Evolutionary conservation across 2,329 filamentous ascomycete genomes (phyloP).

Genomic region (Exophiala bonariae): DNA sequence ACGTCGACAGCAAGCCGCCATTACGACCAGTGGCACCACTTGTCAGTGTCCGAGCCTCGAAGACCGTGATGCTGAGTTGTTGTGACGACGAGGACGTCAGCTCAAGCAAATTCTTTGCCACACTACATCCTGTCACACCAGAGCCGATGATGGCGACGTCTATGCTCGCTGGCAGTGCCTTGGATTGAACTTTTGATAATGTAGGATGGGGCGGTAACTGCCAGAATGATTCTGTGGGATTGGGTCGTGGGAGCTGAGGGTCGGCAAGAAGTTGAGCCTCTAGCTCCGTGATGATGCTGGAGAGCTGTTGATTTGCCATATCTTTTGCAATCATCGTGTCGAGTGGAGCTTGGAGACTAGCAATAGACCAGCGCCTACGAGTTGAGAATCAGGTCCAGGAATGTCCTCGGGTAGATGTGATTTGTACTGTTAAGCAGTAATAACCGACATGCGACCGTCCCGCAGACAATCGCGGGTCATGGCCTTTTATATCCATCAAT

Average conservation of each 20-base stretch:
- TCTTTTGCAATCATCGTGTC: background rate
- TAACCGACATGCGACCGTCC: too few relatives aligned
- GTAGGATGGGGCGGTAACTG: constrained; percentile 18
- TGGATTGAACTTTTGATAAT: constrained; percentile 16
- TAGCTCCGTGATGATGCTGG: background rate
- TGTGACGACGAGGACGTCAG: background rate
- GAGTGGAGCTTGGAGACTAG: too few relatives aligned
- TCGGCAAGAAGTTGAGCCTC: constrained; percentile 22
- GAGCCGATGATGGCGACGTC: constrained; percentile 40
- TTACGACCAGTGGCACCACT: constrained; percentile 47
- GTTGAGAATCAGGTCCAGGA: too few relatives aligned
- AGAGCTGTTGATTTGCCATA: background rate
- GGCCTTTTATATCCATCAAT: too few relatives aligned
- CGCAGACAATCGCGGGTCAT: too few relatives aligned
- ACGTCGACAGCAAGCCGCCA: constrained; percentile 39
- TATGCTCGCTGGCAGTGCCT: constrained; percentile 23
- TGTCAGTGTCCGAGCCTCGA: constrained; percentile 41
- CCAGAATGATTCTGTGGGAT: constrained; percentile 23
- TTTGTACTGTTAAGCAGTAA: too few relatives aligned
- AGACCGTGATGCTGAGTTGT: constrained; percentile 31
- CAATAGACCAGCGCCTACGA: too few relatives aligned
- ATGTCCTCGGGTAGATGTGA: too few relatives aligned
- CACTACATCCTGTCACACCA: constrained; percentile 38
- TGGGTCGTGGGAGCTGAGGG: constrained; percentile 28
- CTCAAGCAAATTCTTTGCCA: constrained; percentile 33